Evolutionary conservation across 1,284 basidiomycete species (phyloP).

Genomic region (Rhodotorula sp.): DNA sequence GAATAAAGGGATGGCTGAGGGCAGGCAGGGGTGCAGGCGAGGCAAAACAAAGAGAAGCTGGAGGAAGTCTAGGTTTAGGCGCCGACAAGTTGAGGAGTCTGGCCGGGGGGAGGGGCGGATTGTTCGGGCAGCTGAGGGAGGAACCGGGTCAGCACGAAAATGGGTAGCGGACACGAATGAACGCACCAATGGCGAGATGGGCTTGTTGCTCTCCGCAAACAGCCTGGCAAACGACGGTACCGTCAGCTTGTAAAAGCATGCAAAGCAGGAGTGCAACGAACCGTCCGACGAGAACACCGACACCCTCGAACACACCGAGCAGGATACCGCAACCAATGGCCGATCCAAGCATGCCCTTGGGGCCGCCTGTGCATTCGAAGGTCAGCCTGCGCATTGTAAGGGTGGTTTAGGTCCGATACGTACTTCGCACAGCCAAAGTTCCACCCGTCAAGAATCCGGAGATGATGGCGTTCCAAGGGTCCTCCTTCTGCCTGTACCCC

Average conservation of each 20-base stretch:
- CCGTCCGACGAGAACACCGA: slow-evolving; percentile 79
- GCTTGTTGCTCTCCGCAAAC: slow-evolving; percentile 41
- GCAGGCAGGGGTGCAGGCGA: background rate
- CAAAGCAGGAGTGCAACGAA: slow-evolving; percentile 51
- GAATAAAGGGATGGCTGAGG: background rate
- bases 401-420: slow-evolving; percentile 51
- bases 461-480: slow-evolving; percentile 98
- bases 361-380: slow-evolving; percentile 65
- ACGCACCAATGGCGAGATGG: slow-evolving; percentile 30
- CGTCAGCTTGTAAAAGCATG: too few relatives aligned
- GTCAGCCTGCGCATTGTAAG: background rate
- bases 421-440: slow-evolving; percentile 88
- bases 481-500: slow-evolving; percentile 96
- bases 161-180: background rate
- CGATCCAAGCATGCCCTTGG: slow-evolving; percentile 80
- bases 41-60: background rate
- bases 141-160: background rate
- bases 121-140: slow-evolving; percentile 22
- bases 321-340: slow-evolving; percentile 96
- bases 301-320: slow-evolving; percentile 80
- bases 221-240: slow-evolving; percentile 11
- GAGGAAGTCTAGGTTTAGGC: slow-evolving; percentile 14
- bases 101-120: slow-evolving; percentile 16
- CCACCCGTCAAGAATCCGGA: slow-evolving; percentile 98
- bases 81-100: slow-evolving; percentile 19